These are phyloP conservation scores for Pugionium dolabratum DNA, from an alignment of 345 rosid genomes.

Conservation along the genomic window DNA sequence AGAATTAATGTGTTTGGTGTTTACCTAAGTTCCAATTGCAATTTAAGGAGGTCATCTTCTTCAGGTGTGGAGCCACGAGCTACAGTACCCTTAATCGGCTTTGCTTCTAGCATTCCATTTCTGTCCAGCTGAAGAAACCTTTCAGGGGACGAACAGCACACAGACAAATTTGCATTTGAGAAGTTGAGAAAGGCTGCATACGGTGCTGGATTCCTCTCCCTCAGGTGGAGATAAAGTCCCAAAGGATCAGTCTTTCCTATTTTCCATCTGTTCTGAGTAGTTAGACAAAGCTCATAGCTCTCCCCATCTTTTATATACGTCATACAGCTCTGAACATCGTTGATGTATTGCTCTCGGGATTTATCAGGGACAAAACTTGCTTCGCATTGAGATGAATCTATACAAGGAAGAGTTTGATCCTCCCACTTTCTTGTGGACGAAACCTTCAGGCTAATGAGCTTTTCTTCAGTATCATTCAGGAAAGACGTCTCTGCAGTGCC, in stretches of 20 bases:
- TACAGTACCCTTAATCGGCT: conserved; percentile 90
- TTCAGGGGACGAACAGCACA: conserved; percentile 95
- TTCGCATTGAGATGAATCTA: conserved; percentile 32
- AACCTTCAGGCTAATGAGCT: conserved; percentile 51
- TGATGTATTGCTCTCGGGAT: conserved; percentile 64
- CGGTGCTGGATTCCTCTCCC: conserved; percentile 91
- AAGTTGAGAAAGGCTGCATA: conserved; percentile 94
- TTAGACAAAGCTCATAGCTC: conserved; percentile 95
- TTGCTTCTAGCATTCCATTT: conserved; percentile 72
- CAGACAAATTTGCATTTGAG: conserved; percentile 59
- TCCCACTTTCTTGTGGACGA: conserved; percentile 37
- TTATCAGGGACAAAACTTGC: conserved; percentile 60
- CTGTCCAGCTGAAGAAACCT: conserved; percentile 79
- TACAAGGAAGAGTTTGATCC: conserved; percentile 36
- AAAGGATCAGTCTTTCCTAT: conserved; percentile 60
- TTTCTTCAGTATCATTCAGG: conserved; percentile 67
- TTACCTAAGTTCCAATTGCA: conserved; percentile 72
- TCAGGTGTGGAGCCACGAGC: conserved; percentile 76
- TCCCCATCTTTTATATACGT: conserved; percentile 88
- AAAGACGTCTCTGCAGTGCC: conserved; percentile 44
- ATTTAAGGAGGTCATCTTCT: conserved; percentile 69
- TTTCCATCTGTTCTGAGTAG: conserved; percentile 65
- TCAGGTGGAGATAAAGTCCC: conserved; percentile 76
- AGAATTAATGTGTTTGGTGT: conserved; percentile 6
- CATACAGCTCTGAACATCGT: conserved; percentile 69